Evolutionary conservation across 1,284 basidiomycete species (phyloP).

Genomic region (Apiotrichum laibachii): DNA sequence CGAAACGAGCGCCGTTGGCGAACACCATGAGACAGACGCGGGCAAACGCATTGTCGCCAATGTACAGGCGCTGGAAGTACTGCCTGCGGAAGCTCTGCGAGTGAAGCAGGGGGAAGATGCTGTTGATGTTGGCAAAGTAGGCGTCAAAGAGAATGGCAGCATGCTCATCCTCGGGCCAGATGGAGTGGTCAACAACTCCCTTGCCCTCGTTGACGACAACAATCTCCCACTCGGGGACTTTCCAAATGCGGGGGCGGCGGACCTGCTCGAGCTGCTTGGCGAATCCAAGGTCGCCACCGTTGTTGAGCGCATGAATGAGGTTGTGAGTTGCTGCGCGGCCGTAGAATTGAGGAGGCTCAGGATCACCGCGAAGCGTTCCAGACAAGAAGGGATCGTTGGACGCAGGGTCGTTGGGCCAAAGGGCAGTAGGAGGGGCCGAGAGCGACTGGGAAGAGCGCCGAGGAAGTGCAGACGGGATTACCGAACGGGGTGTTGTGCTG

Average conservation of each 20-base stretch:
- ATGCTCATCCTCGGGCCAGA: slow-evolving; percentile 57
- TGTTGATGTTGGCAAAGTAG: slow-evolving; percentile 66
- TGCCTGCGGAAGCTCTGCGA: slow-evolving; percentile 66
- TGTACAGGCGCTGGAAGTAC: slow-evolving; percentile 60
- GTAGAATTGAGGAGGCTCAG: slow-evolving; percentile 58
- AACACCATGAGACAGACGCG: slow-evolving; percentile 69
- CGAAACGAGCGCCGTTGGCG: slow-evolving; percentile 65
- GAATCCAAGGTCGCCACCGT: slow-evolving; percentile 29
- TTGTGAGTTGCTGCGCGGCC: slow-evolving; percentile 67
- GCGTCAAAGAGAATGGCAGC: slow-evolving; percentile 62
- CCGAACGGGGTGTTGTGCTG: neutral
- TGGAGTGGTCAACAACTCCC: slow-evolving; percentile 31
- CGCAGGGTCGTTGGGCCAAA: neutral
- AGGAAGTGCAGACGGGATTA: neutral
- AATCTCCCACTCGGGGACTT: slow-evolving; percentile 45
- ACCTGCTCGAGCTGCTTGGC: slow-evolving; percentile 25
- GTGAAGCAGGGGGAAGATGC: slow-evolving; percentile 68
- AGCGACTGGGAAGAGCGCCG: neutral
- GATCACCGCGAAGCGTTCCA: slow-evolving; percentile 16
- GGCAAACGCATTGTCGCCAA: slow-evolving; percentile 59
- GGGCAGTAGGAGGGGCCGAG: neutral
- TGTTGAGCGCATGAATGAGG: slow-evolving; percentile 63
- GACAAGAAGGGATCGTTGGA: neutral
- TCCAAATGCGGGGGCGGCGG: slow-evolving; percentile 42
- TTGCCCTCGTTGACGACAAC: slow-evolving; percentile 35